A percentile compares a stretch with the other conserved stretches of the same genome.
Conservation (phyloP, 2,329 filamentous ascomycete species). For the Xylariomycetidae sp. region DNA sequence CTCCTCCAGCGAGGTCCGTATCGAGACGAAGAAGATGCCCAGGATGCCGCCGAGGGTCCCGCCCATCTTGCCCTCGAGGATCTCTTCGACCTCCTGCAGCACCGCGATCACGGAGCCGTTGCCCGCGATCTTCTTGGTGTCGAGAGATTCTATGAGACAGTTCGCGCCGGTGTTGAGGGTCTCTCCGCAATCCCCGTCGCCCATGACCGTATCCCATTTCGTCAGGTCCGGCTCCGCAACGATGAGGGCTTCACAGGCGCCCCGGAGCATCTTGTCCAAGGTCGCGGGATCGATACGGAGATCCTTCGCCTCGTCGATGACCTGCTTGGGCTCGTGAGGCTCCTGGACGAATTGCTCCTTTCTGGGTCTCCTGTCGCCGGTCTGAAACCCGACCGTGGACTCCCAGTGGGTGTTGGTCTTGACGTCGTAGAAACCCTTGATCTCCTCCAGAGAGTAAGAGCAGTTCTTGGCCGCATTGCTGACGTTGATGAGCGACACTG, state of each 20-base stretch:
- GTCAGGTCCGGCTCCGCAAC: slow-evolving; percentile 59
- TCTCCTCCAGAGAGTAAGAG: slow-evolving; percentile 43
- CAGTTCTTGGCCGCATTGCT: slow-evolving; percentile 41
- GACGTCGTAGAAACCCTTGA: slow-evolving; percentile 61
- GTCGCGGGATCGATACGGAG: slow-evolving; percentile 45
- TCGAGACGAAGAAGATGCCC: slow-evolving; percentile 44
- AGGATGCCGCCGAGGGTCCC: slow-evolving; percentile 29
- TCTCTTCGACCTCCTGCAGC: slow-evolving; percentile 46
- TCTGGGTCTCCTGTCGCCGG: slow-evolving; percentile 29
- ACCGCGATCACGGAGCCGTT: slow-evolving; percentile 43
- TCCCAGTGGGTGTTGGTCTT: slow-evolving; percentile 56
- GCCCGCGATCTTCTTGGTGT: slow-evolving; percentile 30
- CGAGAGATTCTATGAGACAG: slow-evolving; percentile 42
- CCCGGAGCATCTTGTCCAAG: slow-evolving; percentile 52
- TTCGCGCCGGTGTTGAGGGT: slow-evolving; percentile 51
- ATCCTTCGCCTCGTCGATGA: slow-evolving; percentile 35
- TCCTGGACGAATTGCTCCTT: slow-evolving; percentile 39
- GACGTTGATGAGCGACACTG: slow-evolving; percentile 60
- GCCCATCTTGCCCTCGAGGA: slow-evolving; percentile 53
- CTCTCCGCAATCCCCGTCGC: slow-evolving; percentile 64
- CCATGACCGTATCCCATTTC: slow-evolving; percentile 58
- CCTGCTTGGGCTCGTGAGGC: slow-evolving; percentile 29
- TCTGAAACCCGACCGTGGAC: slow-evolving; percentile 44
- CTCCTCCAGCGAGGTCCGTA: slow-evolving; percentile 30
- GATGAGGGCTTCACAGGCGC: slow-evolving; percentile 48